phyloP scores from a whole-genome alignment of 1,284 basidiomycete genomes.

The Marasmius sp. region DNA sequence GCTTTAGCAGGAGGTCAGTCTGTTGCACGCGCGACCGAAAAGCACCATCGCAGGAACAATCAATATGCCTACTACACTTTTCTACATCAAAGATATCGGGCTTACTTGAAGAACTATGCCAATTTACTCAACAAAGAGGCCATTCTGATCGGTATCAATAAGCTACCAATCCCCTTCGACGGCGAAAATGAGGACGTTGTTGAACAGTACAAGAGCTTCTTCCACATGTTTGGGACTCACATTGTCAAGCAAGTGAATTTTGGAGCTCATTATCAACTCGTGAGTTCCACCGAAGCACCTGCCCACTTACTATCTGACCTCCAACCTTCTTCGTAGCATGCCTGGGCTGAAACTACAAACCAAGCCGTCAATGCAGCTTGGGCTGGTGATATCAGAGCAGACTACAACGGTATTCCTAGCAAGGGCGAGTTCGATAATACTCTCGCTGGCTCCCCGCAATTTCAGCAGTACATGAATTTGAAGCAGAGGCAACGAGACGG shows the following conservation, averaged over 20 bases:
- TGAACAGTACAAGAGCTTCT: not conserved
- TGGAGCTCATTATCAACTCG: not conserved
- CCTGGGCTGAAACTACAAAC: not conserved
- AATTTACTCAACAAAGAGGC: not conserved
- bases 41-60: not conserved
- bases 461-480: too few species aligned
- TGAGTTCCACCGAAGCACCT: not conserved
- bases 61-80: not conserved
- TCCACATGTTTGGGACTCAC: not conserved
- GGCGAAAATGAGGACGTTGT: not conserved
- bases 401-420: not conserved
- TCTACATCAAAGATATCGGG: not conserved
- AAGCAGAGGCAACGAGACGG: too few species aligned
- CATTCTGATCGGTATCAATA: not conserved
- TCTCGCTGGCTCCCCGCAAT: too few species aligned
- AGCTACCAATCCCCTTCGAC: not conserved
- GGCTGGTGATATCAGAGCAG: not conserved
- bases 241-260: not conserved
- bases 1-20: not conserved
- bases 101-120: not conserved
- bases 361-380: not conserved
- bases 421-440: not conserved
- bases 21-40: conserved; percentile 1
- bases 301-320: not conserved
- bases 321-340: not conserved